Percentiles rank a stretch among this genome's conserved stretches.
These are phyloP conservation scores for Turritis glabra DNA, from an alignment of 345 rosid species.

Conservation along the genomic window DNA sequence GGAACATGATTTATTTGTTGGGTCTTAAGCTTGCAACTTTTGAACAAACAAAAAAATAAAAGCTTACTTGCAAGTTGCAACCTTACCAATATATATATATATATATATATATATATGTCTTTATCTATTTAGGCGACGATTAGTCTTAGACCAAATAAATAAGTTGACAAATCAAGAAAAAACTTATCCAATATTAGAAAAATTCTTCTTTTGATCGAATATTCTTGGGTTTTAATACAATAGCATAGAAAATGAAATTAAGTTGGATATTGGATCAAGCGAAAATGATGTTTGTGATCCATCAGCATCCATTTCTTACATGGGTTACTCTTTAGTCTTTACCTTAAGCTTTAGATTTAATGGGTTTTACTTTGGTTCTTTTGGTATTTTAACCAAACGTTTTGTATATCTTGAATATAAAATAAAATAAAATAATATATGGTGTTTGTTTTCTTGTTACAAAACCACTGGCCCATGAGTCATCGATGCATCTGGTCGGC, in stretches of 20 bases:
- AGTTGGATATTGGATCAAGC: constrained; percentile 17
- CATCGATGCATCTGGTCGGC: constrained; percentile 37
- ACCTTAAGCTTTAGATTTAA: neutral
- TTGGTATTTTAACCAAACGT: neutral
- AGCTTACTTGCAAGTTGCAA: constrained; percentile 10
- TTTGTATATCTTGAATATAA: neutral
- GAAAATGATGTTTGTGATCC: constrained; percentile 27
- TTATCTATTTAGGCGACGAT: constrained; percentile 13
- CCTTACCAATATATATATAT: neutral
- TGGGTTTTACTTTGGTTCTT: neutral
- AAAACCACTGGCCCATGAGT: constrained; percentile 24
- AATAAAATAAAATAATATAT: neutral
- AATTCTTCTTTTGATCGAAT: constrained; percentile 5
- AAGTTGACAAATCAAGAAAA: constrained; percentile 21
- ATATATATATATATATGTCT: no score
- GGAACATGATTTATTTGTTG: neutral
- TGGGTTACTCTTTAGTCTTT: neutral
- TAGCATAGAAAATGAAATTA: neutral
- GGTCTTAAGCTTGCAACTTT: constrained; percentile 18
- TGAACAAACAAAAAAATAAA: neutral
- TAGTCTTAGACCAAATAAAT: neutral
- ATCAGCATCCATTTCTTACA: constrained; percentile 10
- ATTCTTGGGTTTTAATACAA: constrained; percentile 11
- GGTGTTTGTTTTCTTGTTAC: constrained; percentile 30
- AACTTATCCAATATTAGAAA: constrained; percentile 20